Conservation (phyloP, 2,329 filamentous ascomycete genomes). For the Aureobasidium pullulans region DNA sequence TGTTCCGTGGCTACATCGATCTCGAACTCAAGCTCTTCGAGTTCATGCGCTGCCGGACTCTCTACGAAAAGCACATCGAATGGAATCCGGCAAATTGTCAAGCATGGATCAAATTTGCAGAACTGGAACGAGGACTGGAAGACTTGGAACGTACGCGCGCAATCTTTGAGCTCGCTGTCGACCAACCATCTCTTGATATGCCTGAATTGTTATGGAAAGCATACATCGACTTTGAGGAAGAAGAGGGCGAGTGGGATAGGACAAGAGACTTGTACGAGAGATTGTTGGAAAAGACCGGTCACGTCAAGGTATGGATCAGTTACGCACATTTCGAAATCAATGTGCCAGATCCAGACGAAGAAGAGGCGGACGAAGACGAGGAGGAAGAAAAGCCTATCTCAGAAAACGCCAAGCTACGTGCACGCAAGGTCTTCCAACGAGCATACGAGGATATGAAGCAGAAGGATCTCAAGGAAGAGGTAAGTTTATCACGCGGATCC, state of each 20-base stretch:
- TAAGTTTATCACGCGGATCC: conserved; percentile 25
- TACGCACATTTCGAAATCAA: conserved; percentile 99
- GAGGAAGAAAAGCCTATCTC: conserved; percentile 58
- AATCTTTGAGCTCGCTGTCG: conserved; percentile 85
- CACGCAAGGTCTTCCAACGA: conserved; percentile 75
- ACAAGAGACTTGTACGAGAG: conserved; percentile 82
- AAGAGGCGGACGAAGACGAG: conserved; percentile 49
- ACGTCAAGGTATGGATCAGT: conserved; percentile 98
- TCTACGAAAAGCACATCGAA: conserved; percentile 91
- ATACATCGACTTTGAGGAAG: conserved; percentile 97
- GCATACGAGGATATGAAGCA: conserved; percentile 84
- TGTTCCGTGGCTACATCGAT: conserved; percentile 90
- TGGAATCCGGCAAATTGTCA: conserved; percentile 86
- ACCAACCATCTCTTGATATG: conserved; percentile 84
- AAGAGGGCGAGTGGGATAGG: conserved; percentile 82
- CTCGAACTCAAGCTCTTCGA: conserved; percentile 91
- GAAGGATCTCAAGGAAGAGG: conserved; percentile 82
- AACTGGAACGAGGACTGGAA: conserved; percentile 84
- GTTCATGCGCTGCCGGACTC: conserved; percentile 79
- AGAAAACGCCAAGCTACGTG: conserved; percentile 74
- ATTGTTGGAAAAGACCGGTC: conserved; percentile 86
- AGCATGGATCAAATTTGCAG: conserved; percentile 94
- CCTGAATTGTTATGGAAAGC: conserved; percentile 96
- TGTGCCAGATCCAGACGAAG: conserved; percentile 66
- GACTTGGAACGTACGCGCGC: conserved; percentile 80